phyloP scores from a whole-genome alignment of 2,329 filamentous ascomycete species.

The Mariannaea sp. region DNA sequence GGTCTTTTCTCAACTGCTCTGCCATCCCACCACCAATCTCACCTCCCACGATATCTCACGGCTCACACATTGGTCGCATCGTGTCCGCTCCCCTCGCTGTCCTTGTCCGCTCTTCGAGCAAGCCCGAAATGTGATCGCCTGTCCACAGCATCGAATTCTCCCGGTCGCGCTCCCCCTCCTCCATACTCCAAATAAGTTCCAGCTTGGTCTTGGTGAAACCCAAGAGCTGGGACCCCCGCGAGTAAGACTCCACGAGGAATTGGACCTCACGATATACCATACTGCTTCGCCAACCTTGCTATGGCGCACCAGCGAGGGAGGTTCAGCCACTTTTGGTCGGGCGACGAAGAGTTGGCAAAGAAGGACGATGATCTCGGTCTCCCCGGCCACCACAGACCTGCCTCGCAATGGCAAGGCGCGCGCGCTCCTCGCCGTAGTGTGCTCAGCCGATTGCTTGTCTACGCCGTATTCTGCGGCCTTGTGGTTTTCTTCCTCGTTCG shows the following conservation, averaged over 20 bases:
- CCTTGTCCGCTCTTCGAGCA: background rate
- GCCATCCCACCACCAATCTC: conserved; percentile 1
- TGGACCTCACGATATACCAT: conserved; percentile 2
- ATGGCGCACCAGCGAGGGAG: conserved; percentile 46
- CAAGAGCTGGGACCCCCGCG: conserved; percentile 10
- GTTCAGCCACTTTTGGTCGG: conserved; percentile 50
- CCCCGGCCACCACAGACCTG: conserved; percentile 35
- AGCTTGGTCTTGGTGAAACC: too few species aligned
- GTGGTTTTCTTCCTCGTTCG: conserved; percentile 56
- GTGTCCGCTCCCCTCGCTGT: background rate
- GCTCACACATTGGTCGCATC: background rate
- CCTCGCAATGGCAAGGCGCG: conserved; percentile 46
- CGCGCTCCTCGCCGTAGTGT: conserved; percentile 56
- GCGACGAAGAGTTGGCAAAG: conserved; percentile 62
- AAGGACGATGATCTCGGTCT: conserved; percentile 60
- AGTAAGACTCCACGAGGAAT: conserved; percentile 10
- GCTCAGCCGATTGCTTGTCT: conserved; percentile 57
- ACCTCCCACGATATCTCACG: background rate
- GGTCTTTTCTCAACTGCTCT: background rate
- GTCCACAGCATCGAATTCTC: conserved; percentile 2
- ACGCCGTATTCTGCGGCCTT: conserved; percentile 51
- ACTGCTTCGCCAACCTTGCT: conserved; percentile 10
- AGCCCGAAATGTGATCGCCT: conserved; percentile 21
- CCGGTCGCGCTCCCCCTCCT: too few species aligned
- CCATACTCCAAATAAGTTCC: too few species aligned